Evolutionary conservation across 768 basidiomycete genomes (phyloP), one percentile per base, ranked within the genome.

Genomic region (Pisolithus marmoratus): DNA sequence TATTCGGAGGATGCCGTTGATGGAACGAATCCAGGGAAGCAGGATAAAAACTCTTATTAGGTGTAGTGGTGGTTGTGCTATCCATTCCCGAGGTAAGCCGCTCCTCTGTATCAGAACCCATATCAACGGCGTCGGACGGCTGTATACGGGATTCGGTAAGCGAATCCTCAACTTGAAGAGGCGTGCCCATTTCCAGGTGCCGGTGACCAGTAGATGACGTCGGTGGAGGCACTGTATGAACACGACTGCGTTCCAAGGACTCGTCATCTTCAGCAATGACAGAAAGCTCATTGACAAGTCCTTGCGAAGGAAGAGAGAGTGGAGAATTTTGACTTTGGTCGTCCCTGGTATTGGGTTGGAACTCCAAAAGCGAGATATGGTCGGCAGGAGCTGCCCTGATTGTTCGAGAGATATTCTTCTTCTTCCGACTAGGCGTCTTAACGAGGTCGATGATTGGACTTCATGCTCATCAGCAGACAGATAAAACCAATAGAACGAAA

Each of bases 341-440:
- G 22, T 27, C 34, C 14, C 34, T 23, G 3, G 43, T 22, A 6
- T 12, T 23, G 20, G 42, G 26, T 29, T 45, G 24, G 17, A 45
- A 45, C 27, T 45, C 43, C 14, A 45, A 17, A n/a, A 15, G 17
- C 61, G 78, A 82, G 8, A 77, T 77, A 5, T 73, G 61, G 4
- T 69, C 64, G 17, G 63, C 63, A 11, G 64, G 56, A 23, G 64
- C 70, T n/a, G 73, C 63, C 57, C 80, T 80, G 17, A 77, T 72
- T 57, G 76, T 79, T 58, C 74, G 79, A 4, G 72, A 70, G 14
- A 75, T 66, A 45, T 72, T 74, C 68, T 79, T 87, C 66, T 80
- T 87, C 66, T 80, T 88, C 41, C 88, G 79, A 27, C 86, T 83
- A 14, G 90, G 90, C 1, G 90, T 92, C 70, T 92, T 92, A 3